Evolutionary conservation across 371 early-diverging fungal species (phyloP).

Genomic region (Mucor saturninus): DNA sequence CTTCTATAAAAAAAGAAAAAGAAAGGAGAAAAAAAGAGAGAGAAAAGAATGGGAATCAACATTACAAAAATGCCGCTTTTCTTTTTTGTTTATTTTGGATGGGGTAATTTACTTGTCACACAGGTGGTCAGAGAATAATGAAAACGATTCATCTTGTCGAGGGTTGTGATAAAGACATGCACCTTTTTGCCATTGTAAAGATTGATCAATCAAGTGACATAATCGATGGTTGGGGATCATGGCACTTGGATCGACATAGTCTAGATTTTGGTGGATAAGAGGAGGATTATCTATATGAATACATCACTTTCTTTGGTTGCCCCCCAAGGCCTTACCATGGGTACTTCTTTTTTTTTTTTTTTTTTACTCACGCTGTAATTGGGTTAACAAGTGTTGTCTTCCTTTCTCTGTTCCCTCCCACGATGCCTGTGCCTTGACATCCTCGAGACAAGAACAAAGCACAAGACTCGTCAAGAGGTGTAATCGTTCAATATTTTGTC

Average conservation of each 20-base stretch:
- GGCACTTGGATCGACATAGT: slow-evolving; percentile 73
- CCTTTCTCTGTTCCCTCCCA: slow-evolving; percentile 88
- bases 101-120: slow-evolving; percentile 67
- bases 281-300: slow-evolving; percentile 10
- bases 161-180: slow-evolving; percentile 88
- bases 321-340: too few relatives aligned
- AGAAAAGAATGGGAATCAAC: too few relatives aligned
- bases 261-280: not conserved
- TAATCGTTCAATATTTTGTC: slow-evolving; percentile 61
- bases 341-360: too few relatives aligned
- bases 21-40: not conserved
- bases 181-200: slow-evolving; percentile 72
- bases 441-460: slow-evolving; percentile 68
- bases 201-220: slow-evolving; percentile 81
- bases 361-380: slow-evolving; percentile 61
- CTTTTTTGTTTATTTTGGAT: not conserved
- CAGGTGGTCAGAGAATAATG: slow-evolving; percentile 76
- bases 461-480: slow-evolving; percentile 69
- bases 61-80: not conserved
- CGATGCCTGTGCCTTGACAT: slow-evolving; percentile 62
- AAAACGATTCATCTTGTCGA: slow-evolving; percentile 52
- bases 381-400: slow-evolving; percentile 63
- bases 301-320: too few relatives aligned
- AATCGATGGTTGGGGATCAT: slow-evolving; percentile 90
- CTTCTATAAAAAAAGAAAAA: not conserved